Evolutionary conservation across 257 asterid genomes (phyloP), one percentile per base, ranked within the genome.

Genomic region (Ocimum tenuiflorum): DNA sequence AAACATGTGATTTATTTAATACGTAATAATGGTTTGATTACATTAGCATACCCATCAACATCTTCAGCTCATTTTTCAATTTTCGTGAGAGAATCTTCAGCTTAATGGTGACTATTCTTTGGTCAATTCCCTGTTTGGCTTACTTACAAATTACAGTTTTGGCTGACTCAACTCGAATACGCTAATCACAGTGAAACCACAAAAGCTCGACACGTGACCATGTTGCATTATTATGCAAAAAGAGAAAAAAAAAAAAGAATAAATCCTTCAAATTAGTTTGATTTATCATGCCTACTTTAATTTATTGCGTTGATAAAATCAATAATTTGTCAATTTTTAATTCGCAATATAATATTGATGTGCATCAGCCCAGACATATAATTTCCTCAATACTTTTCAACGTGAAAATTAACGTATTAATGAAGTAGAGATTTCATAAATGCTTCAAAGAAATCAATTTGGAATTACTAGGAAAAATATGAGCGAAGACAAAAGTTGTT

Each of bases 261-360:
- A n/a, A 22, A 29, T 2, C 7, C 2, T 49, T 29, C 35, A 18
- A 20, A 31, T 29, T 63, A 47, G 47, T 47, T 35, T 63, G 17
- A 63, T 63, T 31, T 8, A 63, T 33, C 29, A 6, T 65, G 14
- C 62, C 62, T 65, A 65, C 36, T 22, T 65, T n/a, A n/a, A n/a
- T n/a, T 15, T 13, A 51, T 49, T 51, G 39, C 29, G 18, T 39
- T 65, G 62, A 38, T 53, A 13, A 52, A 51, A 38, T 31, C 0
- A 31, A 2, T 18, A 33, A 3, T 35, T n/a, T 35, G 39, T 20
- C 38, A 38, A 49, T 24, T 35, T 3, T 18, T 18, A 19, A 12
- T 64, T 49, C 24, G 20, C 33, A 18, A 3, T 17, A 63, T 17
- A 63, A 24, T 17, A 7, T 0, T 23, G 2, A 42, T 24, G n/a